phyloP scores from a whole-genome alignment of 331 rosid genomes.

The Malus hybrid region DNA sequence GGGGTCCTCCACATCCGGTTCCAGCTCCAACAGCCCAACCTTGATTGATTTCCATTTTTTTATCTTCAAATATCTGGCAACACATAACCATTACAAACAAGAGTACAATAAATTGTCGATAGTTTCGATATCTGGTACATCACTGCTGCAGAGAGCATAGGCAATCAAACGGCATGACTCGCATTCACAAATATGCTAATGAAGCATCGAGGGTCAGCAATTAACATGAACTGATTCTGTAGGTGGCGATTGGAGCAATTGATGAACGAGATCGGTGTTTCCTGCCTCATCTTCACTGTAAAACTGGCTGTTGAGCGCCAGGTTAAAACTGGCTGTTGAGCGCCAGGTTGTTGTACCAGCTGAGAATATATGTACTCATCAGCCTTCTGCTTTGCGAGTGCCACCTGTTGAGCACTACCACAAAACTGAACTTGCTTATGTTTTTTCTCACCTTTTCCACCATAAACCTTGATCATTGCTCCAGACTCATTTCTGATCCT shows the following conservation, averaged over 20 bases:
- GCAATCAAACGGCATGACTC: neutral
- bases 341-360: slow-evolving; percentile 57
- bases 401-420: slow-evolving; percentile 89
- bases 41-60: neutral
- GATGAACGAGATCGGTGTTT: neutral
- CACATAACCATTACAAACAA: neutral
- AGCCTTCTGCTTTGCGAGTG: slow-evolving; percentile 84
- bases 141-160: neutral
- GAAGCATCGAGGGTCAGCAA: neutral
- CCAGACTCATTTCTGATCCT: slow-evolving; percentile 94
- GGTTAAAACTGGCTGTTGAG: slow-evolving; percentile 40
- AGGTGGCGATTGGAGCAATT: neutral
- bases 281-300: neutral
- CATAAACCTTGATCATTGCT: slow-evolving; percentile 90
- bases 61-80: neutral
- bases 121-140: neutral
- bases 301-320: slow-evolving; percentile 41
- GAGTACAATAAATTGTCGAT: neutral
- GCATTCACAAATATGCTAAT: neutral
- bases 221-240: neutral
- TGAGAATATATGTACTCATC: slow-evolving; percentile 92
- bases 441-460: slow-evolving; percentile 85
- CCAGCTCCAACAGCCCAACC: no score
- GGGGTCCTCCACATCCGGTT: neutral
- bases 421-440: slow-evolving; percentile 86